phyloP scores from a whole-genome alignment of 73 alveolate genomes.

The Diophrys appendiculata region DNA sequence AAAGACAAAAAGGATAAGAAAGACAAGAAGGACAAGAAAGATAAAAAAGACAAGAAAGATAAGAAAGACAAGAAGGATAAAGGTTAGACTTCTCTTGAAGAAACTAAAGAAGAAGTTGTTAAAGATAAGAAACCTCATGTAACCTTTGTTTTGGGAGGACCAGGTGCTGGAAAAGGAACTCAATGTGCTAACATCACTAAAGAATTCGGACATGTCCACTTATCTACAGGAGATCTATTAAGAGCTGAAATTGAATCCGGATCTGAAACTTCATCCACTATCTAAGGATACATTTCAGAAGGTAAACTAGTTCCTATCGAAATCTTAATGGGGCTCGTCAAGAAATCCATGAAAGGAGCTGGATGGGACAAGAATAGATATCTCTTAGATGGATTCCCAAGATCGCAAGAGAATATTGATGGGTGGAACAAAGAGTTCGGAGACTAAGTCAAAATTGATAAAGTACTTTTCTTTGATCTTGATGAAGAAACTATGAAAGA shows the following conservation, averaged over 20 bases:
- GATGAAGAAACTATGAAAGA: conserved; percentile 88
- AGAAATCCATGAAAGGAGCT: conserved; percentile 65
- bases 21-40: background rate
- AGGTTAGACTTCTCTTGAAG: too few species aligned
- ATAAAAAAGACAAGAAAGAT: background rate
- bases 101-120: conserved; percentile 4
- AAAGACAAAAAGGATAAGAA: background rate
- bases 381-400: conserved; percentile 92
- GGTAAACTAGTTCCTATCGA: conserved; percentile 79
- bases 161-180: conserved; percentile 98
- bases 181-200: conserved; percentile 83
- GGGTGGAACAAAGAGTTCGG: conserved; percentile 80
- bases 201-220: conserved; percentile 68
- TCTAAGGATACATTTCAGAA: conserved; percentile 59
- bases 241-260: conserved; percentile 58
- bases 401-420: conserved; percentile 77
- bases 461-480: conserved; percentile 87
- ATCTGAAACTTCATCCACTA: conserved; percentile 57
- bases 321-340: conserved; percentile 63
- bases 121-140: conserved; percentile 62
- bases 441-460: conserved; percentile 63
- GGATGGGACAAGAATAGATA: conserved; percentile 76
- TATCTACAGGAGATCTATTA: conserved; percentile 86
- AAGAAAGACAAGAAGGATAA: background rate
- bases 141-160: conserved; percentile 89